Conservation (phyloP, 2,329 filamentous ascomycete species). For the Alternaria gaisen region DNA sequence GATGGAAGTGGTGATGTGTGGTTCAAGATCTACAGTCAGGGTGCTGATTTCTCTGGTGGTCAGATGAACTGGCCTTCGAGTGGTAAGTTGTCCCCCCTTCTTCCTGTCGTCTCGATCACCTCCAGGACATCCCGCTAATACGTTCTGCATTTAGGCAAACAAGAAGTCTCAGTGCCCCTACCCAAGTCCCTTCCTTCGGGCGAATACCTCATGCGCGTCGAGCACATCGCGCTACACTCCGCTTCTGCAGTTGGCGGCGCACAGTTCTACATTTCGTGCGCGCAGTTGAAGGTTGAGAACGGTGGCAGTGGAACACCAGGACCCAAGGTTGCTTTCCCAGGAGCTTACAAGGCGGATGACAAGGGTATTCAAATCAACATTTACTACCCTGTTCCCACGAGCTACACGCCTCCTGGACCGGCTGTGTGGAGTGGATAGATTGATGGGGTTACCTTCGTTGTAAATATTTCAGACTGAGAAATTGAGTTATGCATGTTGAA, state of each 20-base stretch:
- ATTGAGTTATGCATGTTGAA: background rate
- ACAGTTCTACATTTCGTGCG: slow-evolving; percentile 57
- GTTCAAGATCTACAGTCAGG: slow-evolving; percentile 49
- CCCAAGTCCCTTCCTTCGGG: slow-evolving; percentile 53
- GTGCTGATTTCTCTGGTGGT: slow-evolving; percentile 27
- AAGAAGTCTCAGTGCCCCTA: slow-evolving; percentile 47
- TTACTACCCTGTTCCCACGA: slow-evolving; percentile 35
- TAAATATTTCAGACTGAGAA: background rate
- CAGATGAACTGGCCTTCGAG: slow-evolving; percentile 38
- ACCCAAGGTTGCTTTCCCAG: slow-evolving; percentile 52
- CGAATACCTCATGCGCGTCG: slow-evolving; percentile 58
- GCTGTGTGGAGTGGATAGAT: slow-evolving; percentile 30
- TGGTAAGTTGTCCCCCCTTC: slow-evolving; percentile 17
- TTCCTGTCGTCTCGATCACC: background rate
- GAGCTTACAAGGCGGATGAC: slow-evolving; percentile 40
- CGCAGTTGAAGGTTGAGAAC: slow-evolving; percentile 55
- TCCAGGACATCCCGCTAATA: background rate
- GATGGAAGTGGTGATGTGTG: slow-evolving; percentile 48
- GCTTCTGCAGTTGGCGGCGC: slow-evolving; percentile 45
- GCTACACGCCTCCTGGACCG: slow-evolving; percentile 33
- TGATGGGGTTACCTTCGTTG: background rate
- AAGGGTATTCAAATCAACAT: slow-evolving; percentile 41
- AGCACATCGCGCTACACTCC: slow-evolving; percentile 59
- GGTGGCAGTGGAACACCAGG: slow-evolving; percentile 49
- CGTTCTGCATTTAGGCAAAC: slow-evolving; percentile 15